Evolutionary conservation across 2,329 filamentous ascomycete species (phyloP).

Genomic region (Gaeumannomyces tritici): DNA sequence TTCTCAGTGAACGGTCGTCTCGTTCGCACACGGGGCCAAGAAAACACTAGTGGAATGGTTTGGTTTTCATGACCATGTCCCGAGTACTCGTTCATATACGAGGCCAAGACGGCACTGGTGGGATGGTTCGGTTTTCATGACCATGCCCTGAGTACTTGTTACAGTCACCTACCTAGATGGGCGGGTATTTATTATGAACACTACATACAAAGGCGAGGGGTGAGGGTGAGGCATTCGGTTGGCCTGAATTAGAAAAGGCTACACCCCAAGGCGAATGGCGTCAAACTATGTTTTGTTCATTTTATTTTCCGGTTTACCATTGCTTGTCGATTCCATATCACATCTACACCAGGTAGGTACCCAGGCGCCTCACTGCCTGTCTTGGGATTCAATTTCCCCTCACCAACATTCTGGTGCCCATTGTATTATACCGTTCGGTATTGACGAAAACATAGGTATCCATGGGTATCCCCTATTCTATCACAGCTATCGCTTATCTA

Average conservation of each 20-base stretch:
- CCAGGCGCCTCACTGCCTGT: too few relatives aligned
- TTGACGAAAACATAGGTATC: too few relatives aligned
- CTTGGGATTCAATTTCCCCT: neutral
- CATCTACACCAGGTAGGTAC: too few relatives aligned
- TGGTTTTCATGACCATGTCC: neutral
- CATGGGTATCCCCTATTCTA: neutral
- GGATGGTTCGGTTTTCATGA: neutral
- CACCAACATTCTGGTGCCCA: neutral
- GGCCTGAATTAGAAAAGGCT: neutral
- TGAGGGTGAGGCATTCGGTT: neutral
- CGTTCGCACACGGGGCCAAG: neutral
- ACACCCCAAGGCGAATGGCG: neutral
- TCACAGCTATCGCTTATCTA: too few relatives aligned
- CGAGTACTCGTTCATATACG: neutral
- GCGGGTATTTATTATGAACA: neutral
- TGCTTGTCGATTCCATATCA: neutral
- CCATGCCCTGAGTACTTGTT: neutral
- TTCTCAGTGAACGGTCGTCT: neutral
- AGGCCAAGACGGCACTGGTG: neutral
- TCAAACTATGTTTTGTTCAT: neutral
- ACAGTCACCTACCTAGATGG: neutral
- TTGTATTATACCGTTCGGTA: too few relatives aligned
- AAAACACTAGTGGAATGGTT: neutral
- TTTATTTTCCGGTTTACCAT: neutral
- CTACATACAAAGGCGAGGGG: neutral